A percentile compares a stretch with the other conserved stretches of the same genome.
Conservation (phyloP, 108 stramenopile genomes). For the Mediolabrus comicus region DNA sequence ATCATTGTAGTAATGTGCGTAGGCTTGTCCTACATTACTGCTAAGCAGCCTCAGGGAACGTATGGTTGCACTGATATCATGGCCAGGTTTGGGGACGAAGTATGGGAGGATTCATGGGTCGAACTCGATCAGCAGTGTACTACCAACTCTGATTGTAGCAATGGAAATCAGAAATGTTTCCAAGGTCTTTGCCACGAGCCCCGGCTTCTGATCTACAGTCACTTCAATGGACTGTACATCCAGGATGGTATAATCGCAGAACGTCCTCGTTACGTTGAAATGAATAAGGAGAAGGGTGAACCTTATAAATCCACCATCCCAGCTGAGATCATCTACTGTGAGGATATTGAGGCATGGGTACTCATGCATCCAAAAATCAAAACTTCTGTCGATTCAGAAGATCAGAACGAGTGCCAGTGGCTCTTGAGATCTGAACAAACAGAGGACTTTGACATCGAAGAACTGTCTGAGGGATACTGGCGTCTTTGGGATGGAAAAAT, state of each 20-base stretch:
- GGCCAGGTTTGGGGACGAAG: constrained; percentile 30
- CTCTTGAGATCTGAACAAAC: constrained; percentile 17
- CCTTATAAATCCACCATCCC: constrained; percentile 3
- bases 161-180: background rate
- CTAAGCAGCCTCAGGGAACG: background rate
- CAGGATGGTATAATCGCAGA: background rate
- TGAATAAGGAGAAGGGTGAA: constrained; percentile 21
- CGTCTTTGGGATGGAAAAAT: constrained; percentile 27
- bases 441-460: constrained; percentile 22
- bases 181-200: constrained; percentile 7
- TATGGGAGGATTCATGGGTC: constrained; percentile 35
- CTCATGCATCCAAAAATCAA: constrained; percentile 9
- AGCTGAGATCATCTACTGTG: constrained; percentile 37
- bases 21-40: background rate
- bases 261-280: constrained; percentile 23
- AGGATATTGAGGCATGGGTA: constrained; percentile 25
- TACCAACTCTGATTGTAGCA: background rate
- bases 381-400: constrained; percentile 2
- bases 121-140: background rate
- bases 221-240: constrained; percentile 42
- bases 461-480: constrained; percentile 26
- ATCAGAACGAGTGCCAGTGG: constrained; percentile 11
- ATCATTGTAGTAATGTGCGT: background rate
- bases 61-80: background rate
- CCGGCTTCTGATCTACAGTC: constrained; percentile 21